These are phyloP conservation scores for Calonectria pseudoturangicola DNA, from an alignment of 2,329 filamentous ascomycete species.

Conservation along the genomic window DNA sequence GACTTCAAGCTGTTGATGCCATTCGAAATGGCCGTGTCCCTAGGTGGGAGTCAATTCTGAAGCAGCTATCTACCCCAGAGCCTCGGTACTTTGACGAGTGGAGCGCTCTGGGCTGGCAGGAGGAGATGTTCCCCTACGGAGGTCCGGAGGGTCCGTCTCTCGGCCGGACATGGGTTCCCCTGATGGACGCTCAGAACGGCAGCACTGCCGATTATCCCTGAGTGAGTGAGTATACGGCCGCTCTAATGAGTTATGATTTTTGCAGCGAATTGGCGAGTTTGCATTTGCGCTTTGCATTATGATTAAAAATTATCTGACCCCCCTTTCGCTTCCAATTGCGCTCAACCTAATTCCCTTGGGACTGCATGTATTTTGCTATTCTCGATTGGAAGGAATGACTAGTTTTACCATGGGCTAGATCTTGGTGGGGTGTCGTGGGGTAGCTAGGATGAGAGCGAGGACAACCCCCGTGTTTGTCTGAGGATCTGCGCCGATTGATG, in stretches of 20 bases:
- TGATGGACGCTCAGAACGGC: constrained; percentile 52
- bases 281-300: constrained; percentile 49
- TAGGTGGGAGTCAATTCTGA: constrained; percentile 59
- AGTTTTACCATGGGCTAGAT: constrained; percentile 12
- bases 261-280: constrained; percentile 45
- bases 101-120: constrained; percentile 70
- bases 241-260: constrained; percentile 45
- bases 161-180: constrained; percentile 66
- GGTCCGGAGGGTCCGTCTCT: constrained; percentile 65
- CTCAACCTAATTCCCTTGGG: constrained; percentile 26
- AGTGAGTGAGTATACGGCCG: constrained; percentile 30
- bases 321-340: constrained; percentile 33
- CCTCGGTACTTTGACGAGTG: constrained; percentile 65
- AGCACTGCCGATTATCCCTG: constrained; percentile 58
- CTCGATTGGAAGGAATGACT: constrained; percentile 27
- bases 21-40: constrained; percentile 61
- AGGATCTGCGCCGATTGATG: neutral
- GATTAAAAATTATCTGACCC: constrained; percentile 43
- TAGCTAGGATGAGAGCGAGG: constrained; percentile 20
- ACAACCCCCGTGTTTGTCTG: neutral
- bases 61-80: constrained; percentile 61
- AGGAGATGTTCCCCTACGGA: constrained; percentile 62
- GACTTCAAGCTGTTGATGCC: constrained; percentile 67
- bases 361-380: constrained; percentile 18
- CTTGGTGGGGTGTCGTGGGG: constrained; percentile 20